A percentile compares a stretch with the other conserved stretches of the same genome.
Conservation (phyloP, 2,329 filamentous ascomycete genomes). For the Balansia obtecta region DNA sequence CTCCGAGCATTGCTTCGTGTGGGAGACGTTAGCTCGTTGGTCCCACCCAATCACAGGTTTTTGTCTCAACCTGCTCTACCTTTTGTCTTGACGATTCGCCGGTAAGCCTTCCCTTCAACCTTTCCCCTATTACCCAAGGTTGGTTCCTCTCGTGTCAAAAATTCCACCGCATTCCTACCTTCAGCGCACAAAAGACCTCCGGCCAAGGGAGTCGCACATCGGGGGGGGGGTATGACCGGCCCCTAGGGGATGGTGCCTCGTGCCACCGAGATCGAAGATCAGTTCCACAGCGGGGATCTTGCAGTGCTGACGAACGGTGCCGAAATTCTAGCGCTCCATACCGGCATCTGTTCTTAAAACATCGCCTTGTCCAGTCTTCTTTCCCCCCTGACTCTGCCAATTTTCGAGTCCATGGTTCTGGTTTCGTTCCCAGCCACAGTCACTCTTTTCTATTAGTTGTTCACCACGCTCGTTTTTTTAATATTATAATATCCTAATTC, state of each 20-base stretch:
- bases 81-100: constrained; percentile 26
- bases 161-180: constrained; percentile 14
- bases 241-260: constrained; percentile 10
- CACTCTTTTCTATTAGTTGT: constrained; percentile 41
- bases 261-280: constrained; percentile 12
- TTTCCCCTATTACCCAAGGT: too few species aligned
- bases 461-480: constrained; percentile 46
- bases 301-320: constrained; percentile 19
- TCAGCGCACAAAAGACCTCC: constrained; percentile 12
- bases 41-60: constrained; percentile 38
- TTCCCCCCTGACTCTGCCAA: constrained; percentile 19
- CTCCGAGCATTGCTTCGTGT: constrained; percentile 33
- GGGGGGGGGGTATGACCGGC: constrained; percentile 9
- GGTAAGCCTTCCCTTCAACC: constrained; percentile 43
- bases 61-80: constrained; percentile 33
- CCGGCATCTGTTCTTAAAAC: constrained; percentile 33
- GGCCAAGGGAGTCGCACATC: constrained; percentile 16
- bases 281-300: constrained; percentile 8
- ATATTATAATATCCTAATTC: constrained; percentile 42
- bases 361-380: constrained; percentile 32
- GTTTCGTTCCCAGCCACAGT: constrained; percentile 38
- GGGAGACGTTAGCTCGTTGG: constrained; percentile 56
- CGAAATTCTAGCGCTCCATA: constrained; percentile 26
- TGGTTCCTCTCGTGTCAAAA: constrained; percentile 11
- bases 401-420: constrained; percentile 28